These are phyloP conservation scores for Udeniomyces megalosporus DNA, from an alignment of 768 basidiomycete species.

Conservation along the genomic window DNA sequence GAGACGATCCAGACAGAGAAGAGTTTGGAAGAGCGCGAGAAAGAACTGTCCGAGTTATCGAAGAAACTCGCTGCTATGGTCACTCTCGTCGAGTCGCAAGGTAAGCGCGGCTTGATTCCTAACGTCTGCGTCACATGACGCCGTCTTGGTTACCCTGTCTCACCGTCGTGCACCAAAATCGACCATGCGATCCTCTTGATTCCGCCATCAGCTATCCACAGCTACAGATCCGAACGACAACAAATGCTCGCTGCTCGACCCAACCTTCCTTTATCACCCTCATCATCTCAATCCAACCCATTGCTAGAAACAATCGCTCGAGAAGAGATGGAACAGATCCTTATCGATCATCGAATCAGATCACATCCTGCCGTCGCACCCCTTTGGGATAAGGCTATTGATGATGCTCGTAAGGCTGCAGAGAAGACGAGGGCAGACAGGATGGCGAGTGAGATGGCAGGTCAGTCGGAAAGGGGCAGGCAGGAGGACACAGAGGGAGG, in stretches of 20 bases:
- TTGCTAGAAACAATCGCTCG: background rate
- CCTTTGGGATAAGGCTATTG: constrained; percentile 2
- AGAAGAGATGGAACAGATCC: constrained; percentile 2
- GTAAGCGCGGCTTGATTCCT: no score
- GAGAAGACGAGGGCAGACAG: no score
- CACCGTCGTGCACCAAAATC: no score
- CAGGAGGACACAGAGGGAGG: no score
- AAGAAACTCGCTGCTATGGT: background rate
- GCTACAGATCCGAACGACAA: background rate
- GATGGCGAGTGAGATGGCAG: no score
- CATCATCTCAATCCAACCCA: no score
- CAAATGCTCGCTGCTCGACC: no score
- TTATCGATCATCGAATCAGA: constrained; percentile 11
- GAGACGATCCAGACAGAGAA: background rate
- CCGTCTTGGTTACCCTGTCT: no score
- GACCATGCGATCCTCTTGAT: no score
- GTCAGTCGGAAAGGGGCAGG: no score
- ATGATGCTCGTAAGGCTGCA: background rate
- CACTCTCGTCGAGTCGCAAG: background rate
- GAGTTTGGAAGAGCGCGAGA: background rate
- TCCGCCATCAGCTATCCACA: constrained; percentile 3
- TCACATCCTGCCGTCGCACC: constrained; percentile 12
- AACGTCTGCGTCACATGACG: no score
- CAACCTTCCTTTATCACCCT: no score
- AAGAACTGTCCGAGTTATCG: background rate